Conservation (phyloP, 768 basidiomycete species). For the Cystobasidium tubakii region DNA sequence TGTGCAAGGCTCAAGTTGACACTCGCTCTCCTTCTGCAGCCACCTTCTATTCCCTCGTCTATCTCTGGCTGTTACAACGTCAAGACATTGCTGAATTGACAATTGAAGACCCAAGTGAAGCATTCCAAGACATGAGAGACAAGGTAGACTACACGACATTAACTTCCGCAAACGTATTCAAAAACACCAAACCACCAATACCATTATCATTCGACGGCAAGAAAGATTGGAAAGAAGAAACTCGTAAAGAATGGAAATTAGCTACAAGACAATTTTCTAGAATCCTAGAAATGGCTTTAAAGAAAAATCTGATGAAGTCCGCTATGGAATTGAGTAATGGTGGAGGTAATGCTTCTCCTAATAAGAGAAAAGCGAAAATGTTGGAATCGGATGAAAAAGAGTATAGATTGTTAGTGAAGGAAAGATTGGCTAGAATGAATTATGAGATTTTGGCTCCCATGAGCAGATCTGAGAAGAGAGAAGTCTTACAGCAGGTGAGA, state of each 20-base stretch:
- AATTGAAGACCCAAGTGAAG: constrained; percentile 93
- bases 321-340: constrained; percentile 32
- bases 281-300: constrained; percentile 81
- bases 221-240: constrained; percentile 68
- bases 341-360: not conserved
- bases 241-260: constrained; percentile 78
- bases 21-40: constrained; percentile 54
- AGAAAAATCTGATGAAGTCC: constrained; percentile 67
- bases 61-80: constrained; percentile 64
- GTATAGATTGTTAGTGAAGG: constrained; percentile 79
- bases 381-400: constrained; percentile 52
- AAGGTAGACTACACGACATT: constrained; percentile 81
- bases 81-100: constrained; percentile 80
- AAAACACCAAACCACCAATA: constrained; percentile 52
- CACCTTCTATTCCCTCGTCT: constrained; percentile 77
- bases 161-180: constrained; percentile 60
- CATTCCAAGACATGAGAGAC: constrained; percentile 92
- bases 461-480: constrained; percentile 64
- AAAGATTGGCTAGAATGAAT: constrained; percentile 89
- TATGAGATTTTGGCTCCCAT: constrained; percentile 65
- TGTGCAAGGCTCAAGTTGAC: too few relatives aligned
- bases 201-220: constrained; percentile 51
- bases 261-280: constrained; percentile 89
- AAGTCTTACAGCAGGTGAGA: constrained; percentile 76
- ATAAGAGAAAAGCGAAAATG: constrained; percentile 23